Percentiles rank a stretch among this genome's conserved stretches.
Conservation (phyloP, 2,329 filamentous ascomycete genomes). For the Trichoderma sp. region DNA sequence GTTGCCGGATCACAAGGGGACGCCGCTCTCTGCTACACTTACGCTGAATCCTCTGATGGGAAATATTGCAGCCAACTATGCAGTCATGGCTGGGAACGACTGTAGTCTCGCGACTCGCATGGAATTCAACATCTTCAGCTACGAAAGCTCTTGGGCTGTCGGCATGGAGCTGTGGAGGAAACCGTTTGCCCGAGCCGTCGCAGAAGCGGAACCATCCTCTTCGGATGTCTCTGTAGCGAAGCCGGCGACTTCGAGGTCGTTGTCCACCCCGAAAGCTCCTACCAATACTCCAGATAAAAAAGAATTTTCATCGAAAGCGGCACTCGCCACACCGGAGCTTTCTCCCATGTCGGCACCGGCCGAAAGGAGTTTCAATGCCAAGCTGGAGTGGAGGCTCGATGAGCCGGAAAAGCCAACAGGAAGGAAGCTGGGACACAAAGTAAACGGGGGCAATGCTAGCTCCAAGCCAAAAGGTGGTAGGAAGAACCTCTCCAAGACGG, state of each 20-base stretch:
- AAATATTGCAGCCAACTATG: slow-evolving; percentile 85
- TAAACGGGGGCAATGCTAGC: slow-evolving; percentile 33
- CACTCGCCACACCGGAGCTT: too few species aligned
- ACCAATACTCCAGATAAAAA: neutral
- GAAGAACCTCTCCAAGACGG: slow-evolving; percentile 36
- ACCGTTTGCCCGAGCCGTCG: slow-evolving; percentile 39
- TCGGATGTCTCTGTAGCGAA: neutral
- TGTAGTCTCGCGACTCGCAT: slow-evolving; percentile 86
- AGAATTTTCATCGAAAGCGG: neutral
- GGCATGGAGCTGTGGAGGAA: slow-evolving; percentile 91
- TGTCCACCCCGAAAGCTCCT: neutral
- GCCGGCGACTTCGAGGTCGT: neutral
- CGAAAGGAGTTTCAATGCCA: slow-evolving; percentile 50
- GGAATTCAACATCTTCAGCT: slow-evolving; percentile 97
- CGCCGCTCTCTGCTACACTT: slow-evolving; percentile 88
- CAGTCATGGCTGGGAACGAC: slow-evolving; percentile 78
- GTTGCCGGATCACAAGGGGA: slow-evolving; percentile 73
- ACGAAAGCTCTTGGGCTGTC: slow-evolving; percentile 89
- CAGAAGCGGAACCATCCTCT: slow-evolving; percentile 31
- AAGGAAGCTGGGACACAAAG: neutral
- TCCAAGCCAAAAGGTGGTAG: slow-evolving; percentile 48
- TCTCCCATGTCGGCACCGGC: neutral
- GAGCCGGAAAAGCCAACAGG: slow-evolving; percentile 31
- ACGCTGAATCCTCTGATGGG: slow-evolving; percentile 95
- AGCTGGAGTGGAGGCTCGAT: slow-evolving; percentile 49